Conservation (phyloP, 1,284 basidiomycete species). For the Vanrija pseudolonga region DNA sequence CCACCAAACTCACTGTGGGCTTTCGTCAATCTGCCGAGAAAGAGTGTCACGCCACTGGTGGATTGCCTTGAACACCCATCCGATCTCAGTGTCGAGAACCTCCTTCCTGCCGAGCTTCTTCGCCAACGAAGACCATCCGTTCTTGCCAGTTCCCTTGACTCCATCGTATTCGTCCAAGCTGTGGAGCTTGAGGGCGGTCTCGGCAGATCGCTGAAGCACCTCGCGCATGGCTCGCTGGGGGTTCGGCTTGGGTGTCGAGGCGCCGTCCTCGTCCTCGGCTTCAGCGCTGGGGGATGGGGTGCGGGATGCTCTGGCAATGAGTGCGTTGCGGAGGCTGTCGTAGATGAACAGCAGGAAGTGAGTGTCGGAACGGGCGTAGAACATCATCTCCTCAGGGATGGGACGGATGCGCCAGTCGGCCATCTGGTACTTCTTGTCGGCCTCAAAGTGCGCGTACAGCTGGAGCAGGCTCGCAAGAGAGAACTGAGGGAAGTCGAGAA, state of each 20-base stretch:
- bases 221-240: conserved; percentile 47
- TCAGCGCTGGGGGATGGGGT: conserved; percentile 24
- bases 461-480: conserved; percentile 80
- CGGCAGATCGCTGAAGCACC: conserved; percentile 65
- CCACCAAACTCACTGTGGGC: conserved; percentile 59
- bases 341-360: conserved; percentile 92
- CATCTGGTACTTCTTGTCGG: conserved; percentile 93
- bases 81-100: conserved; percentile 53
- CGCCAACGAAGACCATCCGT: conserved; percentile 73
- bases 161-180: conserved; percentile 66
- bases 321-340: conserved; percentile 82
- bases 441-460: conserved; percentile 83
- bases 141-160: conserved; percentile 60
- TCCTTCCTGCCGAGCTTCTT: conserved; percentile 68
- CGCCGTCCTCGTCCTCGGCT: conserved; percentile 4
- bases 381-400: conserved; percentile 79
- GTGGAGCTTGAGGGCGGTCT: conserved; percentile 68
- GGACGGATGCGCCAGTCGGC: conserved; percentile 97
- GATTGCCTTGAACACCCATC: conserved; percentile 66
- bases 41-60: conserved; percentile 81
- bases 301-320: conserved; percentile 57
- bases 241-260: conserved; percentile 20
- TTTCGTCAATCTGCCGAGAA: conserved; percentile 84
- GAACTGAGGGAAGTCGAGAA: conserved; percentile 77
- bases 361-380: conserved; percentile 91